Base-by-base conservation (phyloP, 208 protist genomes). In the Naegleria lovaniensis region DNA sequence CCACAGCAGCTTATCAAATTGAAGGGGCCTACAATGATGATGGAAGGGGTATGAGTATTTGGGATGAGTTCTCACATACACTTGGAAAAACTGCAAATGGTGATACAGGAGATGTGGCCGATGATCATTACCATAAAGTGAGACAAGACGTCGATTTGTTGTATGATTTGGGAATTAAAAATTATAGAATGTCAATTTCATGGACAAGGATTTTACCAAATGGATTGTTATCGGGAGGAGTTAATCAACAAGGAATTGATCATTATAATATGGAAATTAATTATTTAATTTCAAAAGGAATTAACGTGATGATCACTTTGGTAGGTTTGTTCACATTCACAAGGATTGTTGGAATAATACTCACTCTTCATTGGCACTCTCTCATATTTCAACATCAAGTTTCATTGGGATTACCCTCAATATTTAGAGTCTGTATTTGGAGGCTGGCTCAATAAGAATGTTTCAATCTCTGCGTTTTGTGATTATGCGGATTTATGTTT, bases 61-160 rank as follows among this genome's bases (percentile, higher is more conserved):
- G 90, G 90, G 90, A 91, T 58, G 5, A 1, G 4, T 89, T 83
- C 19, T 90, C 79, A 15, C 79, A 91, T n/a, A 75, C 36, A 15
- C 90, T 83, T 59, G 39, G 39, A 15, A 84, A 48, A 79, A 91
- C 43, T 13, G 7, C 9, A 13, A 91, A 91, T 90, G 15, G 22
- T 75, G 90, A 91, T 16, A 91, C 16, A 36, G 90, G 90, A 38
- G 90, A 91, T 91, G 84, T 91, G 4, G 90, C 90, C 19, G 36
- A 90, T 89, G 90, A 91, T 59, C 86, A 89, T 48, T 91, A 91
- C 83, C 33, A 91, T 36, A 2, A 48, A 11, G 5, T 89, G 1
- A n/a, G 6, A 51, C 5, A 48, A n/a, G 90, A 91, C 29, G 67
- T 91, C n/a, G 39, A 16, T 15, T n/a, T 91, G 7, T 90, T 91